A percentile compares a stretch with the other conserved stretches of the same genome.
These are phyloP conservation scores for Botryotinia globosa DNA, from an alignment of 2,329 filamentous ascomycete species.

Conservation along the genomic window DNA sequence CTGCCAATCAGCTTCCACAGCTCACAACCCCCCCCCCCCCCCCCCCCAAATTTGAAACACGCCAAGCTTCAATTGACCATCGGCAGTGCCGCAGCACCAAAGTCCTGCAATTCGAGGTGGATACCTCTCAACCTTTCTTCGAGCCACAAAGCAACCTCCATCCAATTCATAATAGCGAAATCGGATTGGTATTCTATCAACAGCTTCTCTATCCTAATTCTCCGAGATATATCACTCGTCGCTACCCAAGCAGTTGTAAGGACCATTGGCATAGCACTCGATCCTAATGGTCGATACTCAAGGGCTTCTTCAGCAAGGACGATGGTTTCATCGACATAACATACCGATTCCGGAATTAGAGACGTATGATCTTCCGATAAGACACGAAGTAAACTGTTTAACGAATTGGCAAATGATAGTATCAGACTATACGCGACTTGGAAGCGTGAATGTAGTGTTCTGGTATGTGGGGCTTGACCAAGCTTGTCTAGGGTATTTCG, in stretches of 20 bases:
- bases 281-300: background rate
- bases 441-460: conserved; percentile 3
- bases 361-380: background rate
- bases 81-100: background rate
- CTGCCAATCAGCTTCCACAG: too few relatives aligned
- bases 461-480: background rate
- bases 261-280: background rate
- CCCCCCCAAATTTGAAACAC: too few relatives aligned
- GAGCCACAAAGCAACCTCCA: background rate
- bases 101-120: too few relatives aligned
- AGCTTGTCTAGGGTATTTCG: background rate
- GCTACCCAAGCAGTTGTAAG: background rate
- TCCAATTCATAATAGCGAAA: conserved; percentile 3
- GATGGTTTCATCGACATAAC: background rate
- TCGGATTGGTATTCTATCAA: background rate
- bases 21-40: too few relatives aligned
- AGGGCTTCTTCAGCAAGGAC: background rate
- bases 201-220: background rate
- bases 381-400: background rate
- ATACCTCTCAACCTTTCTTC: background rate
- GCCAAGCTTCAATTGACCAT: background rate
- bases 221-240: background rate
- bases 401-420: background rate
- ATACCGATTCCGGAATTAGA: background rate
- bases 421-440: background rate